Percentiles rank a stretch among this genome's conserved stretches.
Conservation (phyloP, 2,329 filamentous ascomycete species). For the Trichoderma sp. region DNA sequence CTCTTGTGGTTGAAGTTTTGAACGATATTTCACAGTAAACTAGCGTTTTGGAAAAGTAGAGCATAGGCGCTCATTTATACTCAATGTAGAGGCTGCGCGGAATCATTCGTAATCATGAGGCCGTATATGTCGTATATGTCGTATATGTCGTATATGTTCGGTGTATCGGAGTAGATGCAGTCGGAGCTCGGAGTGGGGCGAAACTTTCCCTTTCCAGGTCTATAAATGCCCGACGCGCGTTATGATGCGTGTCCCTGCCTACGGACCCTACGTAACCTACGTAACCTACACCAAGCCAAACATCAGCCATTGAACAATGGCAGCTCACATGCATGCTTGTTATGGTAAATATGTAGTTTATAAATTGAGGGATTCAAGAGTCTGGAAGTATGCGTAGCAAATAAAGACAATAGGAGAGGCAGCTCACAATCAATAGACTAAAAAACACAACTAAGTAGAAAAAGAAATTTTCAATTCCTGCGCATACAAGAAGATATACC, state of each 20-base stretch:
- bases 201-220: not conserved
- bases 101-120: not conserved
- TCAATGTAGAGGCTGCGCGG: not conserved
- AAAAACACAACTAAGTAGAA: no score
- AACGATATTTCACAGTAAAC: not conserved
- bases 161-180: not conserved
- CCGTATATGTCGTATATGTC: not conserved
- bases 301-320: not conserved
- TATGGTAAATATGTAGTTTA: no score
- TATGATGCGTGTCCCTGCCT: not conserved
- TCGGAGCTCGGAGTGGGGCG: not conserved
- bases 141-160: not conserved
- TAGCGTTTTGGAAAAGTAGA: not conserved
- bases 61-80: not conserved
- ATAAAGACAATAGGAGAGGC: no score
- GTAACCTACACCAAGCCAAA: not conserved
- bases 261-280: not conserved
- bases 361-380: no score
- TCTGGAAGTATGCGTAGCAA: no score
- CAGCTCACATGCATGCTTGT: no score
- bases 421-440: no score
- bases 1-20: not conserved
- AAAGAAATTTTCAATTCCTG: no score
- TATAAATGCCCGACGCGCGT: not conserved
- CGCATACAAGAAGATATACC: no score